phyloP scores from a whole-genome alignment of 495 filamentous ascomycete species.

The Podospora didyma region DNA sequence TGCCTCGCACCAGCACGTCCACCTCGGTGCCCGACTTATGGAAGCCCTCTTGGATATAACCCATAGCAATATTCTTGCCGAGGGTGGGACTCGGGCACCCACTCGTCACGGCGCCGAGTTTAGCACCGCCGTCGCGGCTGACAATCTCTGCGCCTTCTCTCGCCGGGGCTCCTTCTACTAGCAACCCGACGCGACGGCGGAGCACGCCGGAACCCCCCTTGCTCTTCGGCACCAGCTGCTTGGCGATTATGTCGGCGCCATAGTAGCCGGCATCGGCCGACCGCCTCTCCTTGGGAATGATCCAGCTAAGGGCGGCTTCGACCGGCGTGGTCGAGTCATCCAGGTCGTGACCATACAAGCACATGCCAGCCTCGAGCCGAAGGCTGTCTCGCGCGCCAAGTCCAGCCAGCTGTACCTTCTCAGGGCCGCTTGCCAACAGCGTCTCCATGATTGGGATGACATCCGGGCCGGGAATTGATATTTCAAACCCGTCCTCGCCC shows the following conservation, averaged over 20 bases:
- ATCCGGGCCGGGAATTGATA: slow-evolving; percentile 67
- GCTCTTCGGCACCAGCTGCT: slow-evolving; percentile 63
- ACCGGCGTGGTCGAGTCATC: slow-evolving; percentile 85
- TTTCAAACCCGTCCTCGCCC: slow-evolving; percentile 97
- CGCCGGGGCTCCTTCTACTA: slow-evolving; percentile 83
- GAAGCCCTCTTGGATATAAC: slow-evolving; percentile 75
- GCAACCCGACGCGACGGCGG: slow-evolving; percentile 73
- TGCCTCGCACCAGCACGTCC: slow-evolving; percentile 74
- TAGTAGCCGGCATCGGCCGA: slow-evolving; percentile 60
- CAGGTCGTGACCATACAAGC: slow-evolving; percentile 95
- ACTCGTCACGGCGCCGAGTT: slow-evolving; percentile 69
- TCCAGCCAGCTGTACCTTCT: slow-evolving; percentile 72
- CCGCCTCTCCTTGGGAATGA: slow-evolving; percentile 74
- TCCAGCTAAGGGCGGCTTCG: slow-evolving; percentile 78
- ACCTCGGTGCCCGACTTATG: slow-evolving; percentile 88
- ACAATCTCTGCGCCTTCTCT: slow-evolving; percentile 83
- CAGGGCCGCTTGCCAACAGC: slow-evolving; percentile 59
- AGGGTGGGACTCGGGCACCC: slow-evolving; percentile 85
- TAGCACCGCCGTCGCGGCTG: slow-evolving; percentile 34
- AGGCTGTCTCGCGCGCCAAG: slow-evolving; percentile 89
- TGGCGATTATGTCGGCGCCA: slow-evolving; percentile 67
- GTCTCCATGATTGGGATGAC: slow-evolving; percentile 52
- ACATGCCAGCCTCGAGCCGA: slow-evolving; percentile 94
- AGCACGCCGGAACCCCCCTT: slow-evolving; percentile 63
- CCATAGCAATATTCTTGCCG: slow-evolving; percentile 92